Evolutionary conservation across 352 stramenopile genomes (phyloP).

Genomic region (Aphanomyces stellatus): DNA sequence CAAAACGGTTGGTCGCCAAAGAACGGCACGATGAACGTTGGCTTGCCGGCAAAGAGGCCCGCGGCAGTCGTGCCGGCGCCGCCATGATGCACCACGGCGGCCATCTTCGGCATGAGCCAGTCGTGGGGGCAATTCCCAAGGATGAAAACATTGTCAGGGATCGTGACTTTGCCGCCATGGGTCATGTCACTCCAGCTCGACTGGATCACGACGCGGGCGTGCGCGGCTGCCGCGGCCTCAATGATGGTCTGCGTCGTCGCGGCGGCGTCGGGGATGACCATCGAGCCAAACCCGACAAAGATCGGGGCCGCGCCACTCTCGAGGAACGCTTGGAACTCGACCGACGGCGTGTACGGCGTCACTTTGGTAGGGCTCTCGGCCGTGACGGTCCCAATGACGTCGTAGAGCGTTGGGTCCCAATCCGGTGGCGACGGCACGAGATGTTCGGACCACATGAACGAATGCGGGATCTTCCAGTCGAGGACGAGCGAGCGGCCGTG

Average conservation of each 20-base stretch:
- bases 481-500: conserved; percentile 45
- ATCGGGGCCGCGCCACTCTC: conserved; percentile 42
- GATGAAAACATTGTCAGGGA: conserved; percentile 56
- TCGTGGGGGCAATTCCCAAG: conserved; percentile 74
- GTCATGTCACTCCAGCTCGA: conserved; percentile 81
- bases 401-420: conserved; percentile 78
- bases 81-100: conserved; percentile 68
- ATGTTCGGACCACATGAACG: conserved; percentile 83
- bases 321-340: conserved; percentile 29
- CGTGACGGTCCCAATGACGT: conserved; percentile 84
- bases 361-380: background rate
- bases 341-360: conserved; percentile 34
- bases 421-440: conserved; percentile 85
- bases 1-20: conserved; percentile 94
- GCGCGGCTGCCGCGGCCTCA: conserved; percentile 61
- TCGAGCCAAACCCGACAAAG: conserved; percentile 92
- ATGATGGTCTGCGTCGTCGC: conserved; percentile 78
- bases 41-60: conserved; percentile 75
- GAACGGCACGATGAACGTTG: conserved; percentile 92
- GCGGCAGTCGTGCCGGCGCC: conserved; percentile 75
- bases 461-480: conserved; percentile 67
- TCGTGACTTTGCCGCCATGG: conserved; percentile 25
- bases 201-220: conserved; percentile 79
- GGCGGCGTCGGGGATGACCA: conserved; percentile 81
- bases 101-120: conserved; percentile 86